These are phyloP conservation scores for Ustilaginoidea virens DNA, from an alignment of 2,329 filamentous ascomycete species.

Conservation along the genomic window DNA sequence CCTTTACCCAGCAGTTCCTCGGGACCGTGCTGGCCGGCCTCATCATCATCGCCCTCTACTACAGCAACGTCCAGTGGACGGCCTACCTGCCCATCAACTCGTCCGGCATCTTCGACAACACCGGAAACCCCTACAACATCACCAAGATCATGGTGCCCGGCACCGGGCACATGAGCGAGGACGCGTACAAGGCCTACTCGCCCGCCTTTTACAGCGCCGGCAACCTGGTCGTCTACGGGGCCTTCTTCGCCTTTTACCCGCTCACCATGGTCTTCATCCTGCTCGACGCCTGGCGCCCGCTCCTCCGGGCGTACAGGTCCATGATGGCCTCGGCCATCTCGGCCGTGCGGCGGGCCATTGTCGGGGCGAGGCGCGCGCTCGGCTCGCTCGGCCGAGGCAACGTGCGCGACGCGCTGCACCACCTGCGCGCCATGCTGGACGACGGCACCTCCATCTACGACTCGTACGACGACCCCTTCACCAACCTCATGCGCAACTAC, in stretches of 20 bases:
- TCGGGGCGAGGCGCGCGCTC: constrained; percentile 12
- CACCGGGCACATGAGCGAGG: constrained; percentile 15
- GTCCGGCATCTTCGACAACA: constrained; percentile 28
- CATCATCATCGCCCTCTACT: constrained; percentile 27
- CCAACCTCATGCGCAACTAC: constrained; percentile 26
- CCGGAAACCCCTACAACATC: constrained; percentile 24
- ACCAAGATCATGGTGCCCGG: constrained; percentile 24
- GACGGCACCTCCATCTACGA: constrained; percentile 24
- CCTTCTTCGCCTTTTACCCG: constrained; percentile 17
- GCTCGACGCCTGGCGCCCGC: constrained; percentile 18
- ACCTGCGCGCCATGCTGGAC: constrained; percentile 17
- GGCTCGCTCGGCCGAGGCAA: constrained; percentile 16
- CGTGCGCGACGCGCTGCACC: constrained; percentile 13
- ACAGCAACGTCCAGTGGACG: constrained; percentile 26
- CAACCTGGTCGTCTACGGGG: constrained; percentile 15
- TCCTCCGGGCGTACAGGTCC: constrained; percentile 16
- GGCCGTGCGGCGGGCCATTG: constrained; percentile 4
- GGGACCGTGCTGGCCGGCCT: constrained; percentile 19
- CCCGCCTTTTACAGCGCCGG: constrained; percentile 18
- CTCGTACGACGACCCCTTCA: constrained; percentile 26
- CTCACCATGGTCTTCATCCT: constrained; percentile 20
- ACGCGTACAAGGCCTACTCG: constrained; percentile 20
- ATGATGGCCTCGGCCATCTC: constrained; percentile 10
- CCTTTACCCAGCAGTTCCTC: constrained; percentile 19
- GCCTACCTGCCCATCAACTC: constrained; percentile 33